phyloP scores from a whole-genome alignment of 345 rosid species.

The Hibiscus mutabilis region DNA sequence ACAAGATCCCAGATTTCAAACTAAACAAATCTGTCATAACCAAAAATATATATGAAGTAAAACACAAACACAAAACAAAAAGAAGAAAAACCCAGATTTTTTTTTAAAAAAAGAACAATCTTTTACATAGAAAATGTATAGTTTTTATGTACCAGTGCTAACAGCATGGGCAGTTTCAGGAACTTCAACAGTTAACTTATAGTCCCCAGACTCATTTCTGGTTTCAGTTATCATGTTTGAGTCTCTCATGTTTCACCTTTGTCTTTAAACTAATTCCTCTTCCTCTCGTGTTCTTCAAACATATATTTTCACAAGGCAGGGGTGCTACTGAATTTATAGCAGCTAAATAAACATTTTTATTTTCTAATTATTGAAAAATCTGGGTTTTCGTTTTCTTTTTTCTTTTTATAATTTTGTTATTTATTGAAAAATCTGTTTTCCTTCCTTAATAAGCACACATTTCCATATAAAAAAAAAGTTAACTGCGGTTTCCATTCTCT shows the following conservation, averaged over 20 bases:
- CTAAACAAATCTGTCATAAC: background rate
- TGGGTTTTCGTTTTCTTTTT: background rate
- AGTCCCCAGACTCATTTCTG: conserved; percentile 13
- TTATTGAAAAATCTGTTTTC: background rate
- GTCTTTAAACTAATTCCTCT: background rate
- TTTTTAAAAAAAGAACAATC: background rate
- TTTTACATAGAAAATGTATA: background rate
- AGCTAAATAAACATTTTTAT: background rate
- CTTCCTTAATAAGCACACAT: background rate
- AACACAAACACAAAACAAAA: background rate
- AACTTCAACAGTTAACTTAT: conserved; percentile 30
- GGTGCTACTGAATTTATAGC: background rate
- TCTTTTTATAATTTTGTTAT: background rate
- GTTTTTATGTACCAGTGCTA: conserved; percentile 46
- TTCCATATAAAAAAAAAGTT: background rate
- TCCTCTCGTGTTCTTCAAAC: background rate
- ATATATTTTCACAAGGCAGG: background rate
- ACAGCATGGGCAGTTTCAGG: conserved; percentile 84
- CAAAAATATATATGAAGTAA: background rate
- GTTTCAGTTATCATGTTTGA: conserved; percentile 11
- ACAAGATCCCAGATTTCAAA: background rate
- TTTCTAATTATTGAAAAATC: background rate
- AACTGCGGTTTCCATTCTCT: background rate
- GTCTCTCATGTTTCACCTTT: conserved; percentile 12
- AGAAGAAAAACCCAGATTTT: background rate